Base-by-base conservation (phyloP, 2,329 filamentous ascomycete genomes). In the Escovopsis weberi region DNA sequence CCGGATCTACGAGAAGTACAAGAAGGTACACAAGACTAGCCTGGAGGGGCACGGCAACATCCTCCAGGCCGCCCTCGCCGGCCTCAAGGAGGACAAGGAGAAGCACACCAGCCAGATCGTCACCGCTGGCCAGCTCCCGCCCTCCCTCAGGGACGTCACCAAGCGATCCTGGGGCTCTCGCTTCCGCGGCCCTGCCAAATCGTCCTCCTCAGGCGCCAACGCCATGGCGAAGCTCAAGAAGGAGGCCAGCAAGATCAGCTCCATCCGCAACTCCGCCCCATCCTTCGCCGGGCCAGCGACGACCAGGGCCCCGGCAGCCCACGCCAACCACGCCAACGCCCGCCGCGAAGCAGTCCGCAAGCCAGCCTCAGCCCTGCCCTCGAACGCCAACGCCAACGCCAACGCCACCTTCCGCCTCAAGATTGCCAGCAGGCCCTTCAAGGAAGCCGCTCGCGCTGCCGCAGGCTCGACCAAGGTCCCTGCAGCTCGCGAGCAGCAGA, bases 1-100 rank as follows among this genome's bases (percentile, higher is more conserved):
- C 56, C 77, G 81, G 43, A 70, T 93, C 12, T 95, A 93, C 63
- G 66, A 71, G 49, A 76, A 78, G 48, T 80, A 88, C 55, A 70
- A 75, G 49, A 67, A 66, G 36, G 67, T 80, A 47, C 72, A 78
- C 33, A 65, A 74, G 32, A 63, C 69, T 41, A 68, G 74, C 41
- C 68, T 81, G 7, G 66, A 74, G 40, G 73, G 73, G 47, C 78
- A 80, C 49, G 70, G 75, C 45, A 70, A 68, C 45, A 67, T 66
- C 42, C 65, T 86, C 43, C 72, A 67, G 51, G 67, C 66, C 38
- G 70, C 73, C 36, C 63, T 82, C 38, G 68, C 70, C 12, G 73
- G 69, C 12, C 67, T 82, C 47, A 69, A 72, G 52, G 64, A 74
- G 45, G 65, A 75, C 47, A 75, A 75, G 49, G 68, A 71, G 33